phyloP scores from a whole-genome alignment of 2,329 filamentous ascomycete species.

The Botrytis aclada region DNA sequence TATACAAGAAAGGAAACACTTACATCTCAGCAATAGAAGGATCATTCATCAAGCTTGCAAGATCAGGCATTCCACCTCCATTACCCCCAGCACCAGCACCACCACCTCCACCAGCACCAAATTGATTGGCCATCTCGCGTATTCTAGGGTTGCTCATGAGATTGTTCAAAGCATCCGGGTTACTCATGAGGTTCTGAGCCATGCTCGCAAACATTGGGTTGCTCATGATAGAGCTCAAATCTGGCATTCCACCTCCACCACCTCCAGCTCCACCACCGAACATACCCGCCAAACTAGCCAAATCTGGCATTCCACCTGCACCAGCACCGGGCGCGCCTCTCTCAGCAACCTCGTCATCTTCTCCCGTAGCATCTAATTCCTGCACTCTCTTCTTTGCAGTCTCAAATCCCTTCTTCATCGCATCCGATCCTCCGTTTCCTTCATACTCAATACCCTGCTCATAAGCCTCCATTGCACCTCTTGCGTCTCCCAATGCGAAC shows the following conservation, averaged over 20 bases:
- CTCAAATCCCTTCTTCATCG: slow-evolving; percentile 96
- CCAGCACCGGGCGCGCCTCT: slow-evolving; percentile 48
- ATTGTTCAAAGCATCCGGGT: slow-evolving; percentile 87
- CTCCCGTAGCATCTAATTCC: slow-evolving; percentile 60
- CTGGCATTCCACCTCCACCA: slow-evolving; percentile 78
- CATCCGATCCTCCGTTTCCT: slow-evolving; percentile 88
- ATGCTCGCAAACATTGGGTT: slow-evolving; percentile 98
- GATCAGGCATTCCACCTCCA: slow-evolving; percentile 79
- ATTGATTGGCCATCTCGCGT: slow-evolving; percentile 80
- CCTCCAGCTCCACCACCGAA: slow-evolving; percentile 55
- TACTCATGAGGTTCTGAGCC: slow-evolving; percentile 96
- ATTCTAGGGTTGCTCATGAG: slow-evolving; percentile 92
- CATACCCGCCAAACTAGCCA: slow-evolving; percentile 70
- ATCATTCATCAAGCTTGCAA: slow-evolving; percentile 83
- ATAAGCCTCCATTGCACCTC: slow-evolving; percentile 93
- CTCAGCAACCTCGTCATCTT: slow-evolving; percentile 50
- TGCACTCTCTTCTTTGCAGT: slow-evolving; percentile 86
- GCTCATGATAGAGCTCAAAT: slow-evolving; percentile 82
- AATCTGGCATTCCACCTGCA: slow-evolving; percentile 65
- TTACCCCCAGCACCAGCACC: slow-evolving; percentile 50
- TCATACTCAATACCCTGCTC: slow-evolving; percentile 88
- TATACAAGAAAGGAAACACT: slow-evolving; percentile 44
- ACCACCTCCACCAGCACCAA: slow-evolving; percentile 56
- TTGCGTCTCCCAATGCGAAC: slow-evolving; percentile 87
- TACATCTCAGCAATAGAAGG: slow-evolving; percentile 90